phyloP scores from a whole-genome alignment of 2,329 filamentous ascomycete genomes.

The Ascochyta fabae region DNA sequence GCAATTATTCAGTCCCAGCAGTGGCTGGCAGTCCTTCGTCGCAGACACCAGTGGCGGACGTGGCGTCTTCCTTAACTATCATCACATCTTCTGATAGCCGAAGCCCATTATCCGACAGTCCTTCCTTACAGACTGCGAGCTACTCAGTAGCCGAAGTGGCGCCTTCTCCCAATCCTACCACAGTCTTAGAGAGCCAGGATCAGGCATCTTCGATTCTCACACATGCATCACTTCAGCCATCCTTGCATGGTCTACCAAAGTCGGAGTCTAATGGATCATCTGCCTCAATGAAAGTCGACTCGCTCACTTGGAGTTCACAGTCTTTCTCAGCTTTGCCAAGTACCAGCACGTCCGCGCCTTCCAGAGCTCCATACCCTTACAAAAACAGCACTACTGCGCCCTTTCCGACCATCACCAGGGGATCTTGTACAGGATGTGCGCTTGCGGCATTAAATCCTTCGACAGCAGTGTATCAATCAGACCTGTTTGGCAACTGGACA shows the following conservation, averaged over 20 bases:
- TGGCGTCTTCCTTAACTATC: not conserved
- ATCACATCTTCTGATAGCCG: not conserved
- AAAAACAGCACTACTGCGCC: constrained; percentile 2
- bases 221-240: not conserved
- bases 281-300: not conserved
- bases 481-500: constrained; percentile 21
- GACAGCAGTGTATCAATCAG: constrained; percentile 20
- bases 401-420: not conserved
- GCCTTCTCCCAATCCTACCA: not conserved
- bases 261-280: not conserved
- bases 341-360: not conserved
- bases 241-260: not conserved
- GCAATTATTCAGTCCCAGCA: constrained; percentile 10
- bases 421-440: constrained; percentile 41
- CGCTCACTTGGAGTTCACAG: not conserved
- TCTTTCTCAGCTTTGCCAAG: not conserved
- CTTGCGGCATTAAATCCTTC: constrained; percentile 33
- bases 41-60: not conserved
- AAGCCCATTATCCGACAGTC: not conserved
- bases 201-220: not conserved
- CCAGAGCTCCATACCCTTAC: constrained; percentile 1
- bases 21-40: not conserved
- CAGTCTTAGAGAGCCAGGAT: not conserved
- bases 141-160: not conserved
- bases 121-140: not conserved